phyloP scores from a whole-genome alignment of 805 yeast species.

The Myxozyma neglecta region DNA sequence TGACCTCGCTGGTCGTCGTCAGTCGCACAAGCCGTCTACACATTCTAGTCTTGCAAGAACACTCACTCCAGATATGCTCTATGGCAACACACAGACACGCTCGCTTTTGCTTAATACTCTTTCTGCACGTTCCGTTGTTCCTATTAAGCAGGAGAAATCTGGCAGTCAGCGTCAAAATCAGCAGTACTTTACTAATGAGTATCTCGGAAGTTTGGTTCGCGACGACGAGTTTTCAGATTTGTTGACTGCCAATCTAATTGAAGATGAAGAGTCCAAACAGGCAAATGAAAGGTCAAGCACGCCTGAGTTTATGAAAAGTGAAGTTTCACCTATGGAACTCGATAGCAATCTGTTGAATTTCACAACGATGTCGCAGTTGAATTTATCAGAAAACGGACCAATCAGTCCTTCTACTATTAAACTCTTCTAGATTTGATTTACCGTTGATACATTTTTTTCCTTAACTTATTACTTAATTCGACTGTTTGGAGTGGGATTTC shows the following conservation, averaged over 20 bases:
- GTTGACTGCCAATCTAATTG: conserved; percentile 10
- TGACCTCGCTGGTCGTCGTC: neutral
- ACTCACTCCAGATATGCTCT: conserved; percentile 16
- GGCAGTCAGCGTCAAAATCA: neutral
- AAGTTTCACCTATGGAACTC: neutral
- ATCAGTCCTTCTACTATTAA: neutral
- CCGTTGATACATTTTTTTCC: neutral
- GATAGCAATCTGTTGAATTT: conserved; percentile 16
- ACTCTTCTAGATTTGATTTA: neutral
- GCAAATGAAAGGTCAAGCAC: neutral
- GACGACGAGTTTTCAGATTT: conserved; percentile 17
- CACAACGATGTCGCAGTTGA: conserved; percentile 23
- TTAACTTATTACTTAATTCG: too few species aligned
- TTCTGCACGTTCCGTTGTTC: conserved; percentile 17
- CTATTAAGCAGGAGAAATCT: neutral
- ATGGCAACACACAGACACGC: conserved; percentile 5
- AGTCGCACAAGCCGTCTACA: conserved; percentile 1
- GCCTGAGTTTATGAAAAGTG: neutral
- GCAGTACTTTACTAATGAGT: neutral
- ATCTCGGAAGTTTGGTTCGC: neutral
- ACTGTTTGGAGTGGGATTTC: too few species aligned
- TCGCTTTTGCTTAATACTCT: conserved; percentile 11
- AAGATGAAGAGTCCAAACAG: neutral
- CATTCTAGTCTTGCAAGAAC: conserved; percentile 6
- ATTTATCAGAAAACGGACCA: neutral